A percentile compares a stretch with the other conserved stretches of the same genome.
Conservation (phyloP, 2,329 filamentous ascomycete genomes). For the Nectriaceae sp. region DNA sequence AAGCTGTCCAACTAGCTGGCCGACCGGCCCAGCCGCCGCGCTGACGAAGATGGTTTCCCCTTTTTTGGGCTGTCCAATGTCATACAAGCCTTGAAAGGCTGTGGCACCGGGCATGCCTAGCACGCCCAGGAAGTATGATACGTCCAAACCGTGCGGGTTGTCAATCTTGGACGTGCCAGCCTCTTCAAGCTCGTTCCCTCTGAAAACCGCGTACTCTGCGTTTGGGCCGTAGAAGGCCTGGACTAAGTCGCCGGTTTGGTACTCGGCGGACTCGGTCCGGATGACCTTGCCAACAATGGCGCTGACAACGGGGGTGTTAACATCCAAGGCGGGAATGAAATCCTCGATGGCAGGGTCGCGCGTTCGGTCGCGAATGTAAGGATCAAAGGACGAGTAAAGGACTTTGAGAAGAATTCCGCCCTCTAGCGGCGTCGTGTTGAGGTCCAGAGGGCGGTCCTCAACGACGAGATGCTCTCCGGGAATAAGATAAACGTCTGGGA, state of each 20-base stretch:
- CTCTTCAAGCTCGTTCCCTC: slow-evolving; percentile 39
- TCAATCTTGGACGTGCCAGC: slow-evolving; percentile 54
- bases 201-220: slow-evolving; percentile 68
- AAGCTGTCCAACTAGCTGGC: slow-evolving; percentile 80
- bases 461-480: slow-evolving; percentile 69
- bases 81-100: slow-evolving; percentile 68
- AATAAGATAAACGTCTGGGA: slow-evolving; percentile 68
- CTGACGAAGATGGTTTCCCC: slow-evolving; percentile 81
- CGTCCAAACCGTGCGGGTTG: slow-evolving; percentile 69
- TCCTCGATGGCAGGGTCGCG: slow-evolving; percentile 64
- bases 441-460: slow-evolving; percentile 68
- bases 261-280: slow-evolving; percentile 65
- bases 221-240: slow-evolving; percentile 56
- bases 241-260: slow-evolving; percentile 68
- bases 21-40: slow-evolving; percentile 78
- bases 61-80: slow-evolving; percentile 63
- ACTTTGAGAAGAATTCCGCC: slow-evolving; percentile 70
- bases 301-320: slow-evolving; percentile 67
- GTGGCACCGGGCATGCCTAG: slow-evolving; percentile 65
- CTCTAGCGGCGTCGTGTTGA: slow-evolving; percentile 55
- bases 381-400: slow-evolving; percentile 77
- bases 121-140: slow-evolving; percentile 70
- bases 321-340: slow-evolving; percentile 52
- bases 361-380: slow-evolving; percentile 83
- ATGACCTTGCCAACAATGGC: slow-evolving; percentile 67